Evolutionary conservation across 495 filamentous ascomycete species (phyloP), one percentile per base, ranked within the genome.

Genomic region (Penicillium turbatum): DNA sequence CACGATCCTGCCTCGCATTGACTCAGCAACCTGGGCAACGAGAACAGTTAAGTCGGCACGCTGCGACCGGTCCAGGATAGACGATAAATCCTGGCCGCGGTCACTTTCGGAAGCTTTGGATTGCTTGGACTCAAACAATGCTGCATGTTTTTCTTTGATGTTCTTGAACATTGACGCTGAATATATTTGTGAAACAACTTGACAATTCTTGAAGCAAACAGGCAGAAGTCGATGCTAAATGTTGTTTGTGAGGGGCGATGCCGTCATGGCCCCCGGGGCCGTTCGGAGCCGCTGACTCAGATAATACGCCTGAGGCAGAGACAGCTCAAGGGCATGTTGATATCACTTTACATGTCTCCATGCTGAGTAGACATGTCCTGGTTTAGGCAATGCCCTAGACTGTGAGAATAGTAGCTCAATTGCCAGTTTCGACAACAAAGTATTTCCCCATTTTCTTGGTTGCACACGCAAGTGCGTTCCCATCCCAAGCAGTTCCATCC

Each of bases 341-440:
- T 30, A 42, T 15, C 15, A 49, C 24, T 49, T 26, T 21, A 19
- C 35, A n/a, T 40, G 10, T 4, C 35, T 49, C 16, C 32, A 37
- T 36, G 44, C 2, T 10, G 21, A 37, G 16, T n/a, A 24, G 15
- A 1, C 3, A 37, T 17, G 46, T 16, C n/a, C 8, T 21, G 15
- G 9, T 7, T 5, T 13, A 31, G 36, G 13, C 19, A 36, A 36
- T 37, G 21, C 13, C 2, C 17, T 6, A 16, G 31, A 15, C 21
- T 12, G 3, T 15, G 5, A 10, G 13, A 44, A 4, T 35, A 48
- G n/a, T 38, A 12, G 31, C 36, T 41, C 46, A 49, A 7, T 45
- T 62, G 46, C 62, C 78, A 49, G 82, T 88, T 54, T 90, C 82
- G 16, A 95, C 90, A 34, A 92, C 83, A 53, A 96, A 92, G 65